Conservation (phyloP, 1,139 yeast species). For the Arxiozyma slooffiae region DNA sequence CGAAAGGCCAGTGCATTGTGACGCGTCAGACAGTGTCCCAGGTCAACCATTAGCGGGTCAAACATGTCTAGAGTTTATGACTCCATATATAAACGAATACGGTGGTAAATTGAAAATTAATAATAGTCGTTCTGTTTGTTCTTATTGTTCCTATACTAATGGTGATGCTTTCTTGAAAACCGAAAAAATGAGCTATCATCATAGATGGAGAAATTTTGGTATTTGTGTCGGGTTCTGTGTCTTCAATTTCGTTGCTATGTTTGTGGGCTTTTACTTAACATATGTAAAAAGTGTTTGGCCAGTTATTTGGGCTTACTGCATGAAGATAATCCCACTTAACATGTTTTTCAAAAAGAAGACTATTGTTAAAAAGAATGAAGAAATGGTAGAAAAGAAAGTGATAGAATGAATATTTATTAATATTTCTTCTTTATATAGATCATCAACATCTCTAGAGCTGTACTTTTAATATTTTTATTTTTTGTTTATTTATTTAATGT, state of each 20-base stretch:
- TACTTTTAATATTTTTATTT: neutral
- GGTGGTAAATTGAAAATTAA: constrained; percentile 34
- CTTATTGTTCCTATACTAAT: constrained; percentile 32
- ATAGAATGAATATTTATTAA: constrained; percentile 1
- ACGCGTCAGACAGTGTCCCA: constrained; percentile 38
- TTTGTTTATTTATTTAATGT: neutral
- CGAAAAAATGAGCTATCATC: constrained; percentile 36
- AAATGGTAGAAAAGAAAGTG: constrained; percentile 1
- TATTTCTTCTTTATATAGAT: neutral
- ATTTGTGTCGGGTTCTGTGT: constrained; percentile 40
- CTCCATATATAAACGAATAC: constrained; percentile 21
- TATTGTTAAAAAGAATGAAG: constrained; percentile 1
- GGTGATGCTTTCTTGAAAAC: constrained; percentile 36
- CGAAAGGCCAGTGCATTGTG: constrained; percentile 44
- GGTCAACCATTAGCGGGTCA: constrained; percentile 45
- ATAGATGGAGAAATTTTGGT: constrained; percentile 55
- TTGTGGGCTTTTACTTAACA: constrained; percentile 32
- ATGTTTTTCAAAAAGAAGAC: constrained; percentile 1
- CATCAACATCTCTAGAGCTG: neutral
- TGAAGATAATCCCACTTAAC: constrained; percentile 9
- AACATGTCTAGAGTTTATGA: constrained; percentile 47
- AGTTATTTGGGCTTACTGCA: constrained; percentile 8
- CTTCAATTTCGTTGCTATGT: constrained; percentile 39
- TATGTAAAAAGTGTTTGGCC: constrained; percentile 25
- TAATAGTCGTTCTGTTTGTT: constrained; percentile 31